Evolutionary conservation across 2,329 filamentous ascomycete genomes (phyloP), one percentile per base, ranked within the genome.

Genomic region (Diaporthe sp.): DNA sequence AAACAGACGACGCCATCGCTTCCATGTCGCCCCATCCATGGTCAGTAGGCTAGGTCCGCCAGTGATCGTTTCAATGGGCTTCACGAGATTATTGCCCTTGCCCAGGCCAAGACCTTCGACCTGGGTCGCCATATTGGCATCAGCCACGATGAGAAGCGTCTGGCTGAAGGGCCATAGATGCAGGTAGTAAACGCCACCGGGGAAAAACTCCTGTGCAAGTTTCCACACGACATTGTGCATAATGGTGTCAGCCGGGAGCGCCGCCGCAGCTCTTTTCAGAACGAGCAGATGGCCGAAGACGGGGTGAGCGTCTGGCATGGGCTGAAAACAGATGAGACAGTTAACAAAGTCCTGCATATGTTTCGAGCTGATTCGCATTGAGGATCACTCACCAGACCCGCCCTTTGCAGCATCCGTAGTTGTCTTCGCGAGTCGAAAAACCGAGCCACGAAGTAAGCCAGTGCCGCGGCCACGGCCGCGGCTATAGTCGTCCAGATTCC

Each of bases 1-100:
- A 42, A 79, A 77, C 5, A 79, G 49, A 22, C 72, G 59, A 1
- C 79, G 78, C 78, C 78, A 80, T 71, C 77, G 74, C 75, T 80
- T 81, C 78, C 79, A 81, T 15, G 57, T 49, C 4, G 55, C 5
- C 7, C 69, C 69, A 9, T 72, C 57, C 34, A 37, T 39, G 39
- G 55, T 72, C 17, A 72, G 2, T 17, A 72, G 57, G 42, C 57
- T 72, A 4, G 55, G 55, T 5, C 69, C 69, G n/a, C 69, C 69
- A 17, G 61, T 49, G 44, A 49, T 49, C 0, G 44, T 49, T 7
- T 49, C 44, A 22, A 49, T 49, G 44, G 44, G 44, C 2, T 49
- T 49, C 19, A 49, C 44, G 8, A 49, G 44, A 49, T 49, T 49
- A 22, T 49, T 19, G 44, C 44, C 44, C 19, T 49, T 49, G 1